Evolutionary conservation across 345 rosid genomes (phyloP), one percentile per base, ranked within the genome.

Genomic region (Crucihimalaya himalaica): DNA sequence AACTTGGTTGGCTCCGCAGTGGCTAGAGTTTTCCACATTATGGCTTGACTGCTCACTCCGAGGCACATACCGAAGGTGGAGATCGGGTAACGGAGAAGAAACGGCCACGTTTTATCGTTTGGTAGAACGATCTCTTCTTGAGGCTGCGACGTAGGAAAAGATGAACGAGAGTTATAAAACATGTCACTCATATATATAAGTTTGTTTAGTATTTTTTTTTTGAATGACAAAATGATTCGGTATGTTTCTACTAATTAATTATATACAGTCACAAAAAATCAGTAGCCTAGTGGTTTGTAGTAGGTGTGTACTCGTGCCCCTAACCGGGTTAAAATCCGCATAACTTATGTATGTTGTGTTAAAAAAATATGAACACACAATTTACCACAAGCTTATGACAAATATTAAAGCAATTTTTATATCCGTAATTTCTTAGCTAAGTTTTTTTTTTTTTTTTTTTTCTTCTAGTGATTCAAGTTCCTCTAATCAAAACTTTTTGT

Each of bases 21-120:
- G 5, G 97, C 88, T 60, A 89, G 61, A 19, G 90, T 74, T 59
- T 87, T 88, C 95, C 95, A 91, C 86, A 91, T 64, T 73, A 91
- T 86, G 28, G 95, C 93, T 81, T 91, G 97, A 80, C 97, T 91
- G 79, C 93, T 84, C 8, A 86, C 87, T 31, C 97, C 97, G 5
- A 91, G 95, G 74, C 97, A 91, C 77, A 91, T 86, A 83, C 97
- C 97, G 10, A 87, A 91, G 25, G 97, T 81, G 15, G 97, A 86
- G 63, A 91, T 59, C 0, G 93, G 88, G 73, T 31, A 91, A 14
- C 95, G 86, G 4, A 91, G 87, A 74, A 91, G 91, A 76, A 89
- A 91, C 19, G 97, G 95, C 95, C 97, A 91, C 16, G 35, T 81
- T 81, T 82, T 83, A 70, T 87, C 93, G 5, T 77, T 85, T 11